A percentile compares a stretch with the other conserved stretches of the same genome.
These are phyloP conservation scores for Ascochyta lentis DNA, from an alignment of 2,329 filamentous ascomycete species.

Conservation along the genomic window DNA sequence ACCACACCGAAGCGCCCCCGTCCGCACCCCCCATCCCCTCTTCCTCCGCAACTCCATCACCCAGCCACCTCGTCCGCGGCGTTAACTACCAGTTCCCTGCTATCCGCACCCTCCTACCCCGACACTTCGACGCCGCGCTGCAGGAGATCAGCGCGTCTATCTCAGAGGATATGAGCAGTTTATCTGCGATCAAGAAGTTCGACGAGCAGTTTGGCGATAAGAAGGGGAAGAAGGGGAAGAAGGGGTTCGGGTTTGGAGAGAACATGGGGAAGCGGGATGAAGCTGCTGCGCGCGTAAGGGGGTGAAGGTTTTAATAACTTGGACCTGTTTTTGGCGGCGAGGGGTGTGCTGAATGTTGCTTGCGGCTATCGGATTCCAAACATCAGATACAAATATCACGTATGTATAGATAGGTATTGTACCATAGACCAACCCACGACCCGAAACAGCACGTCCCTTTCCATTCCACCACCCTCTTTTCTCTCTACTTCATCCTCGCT, in stretches of 20 bases:
- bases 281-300: slow-evolving; percentile 41
- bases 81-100: slow-evolving; percentile 68
- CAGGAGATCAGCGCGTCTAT: slow-evolving; percentile 91
- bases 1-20: slow-evolving; percentile 4
- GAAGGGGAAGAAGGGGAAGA: slow-evolving; percentile 69
- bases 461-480: too few relatives aligned
- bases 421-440: too few relatives aligned
- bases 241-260: slow-evolving; percentile 59
- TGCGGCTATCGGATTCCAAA: too few relatives aligned
- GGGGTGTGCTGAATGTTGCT: too few relatives aligned
- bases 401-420: too few relatives aligned
- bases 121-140: slow-evolving; percentile 86
- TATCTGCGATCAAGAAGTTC: slow-evolving; percentile 89
- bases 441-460: too few relatives aligned
- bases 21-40: not conserved
- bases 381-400: too few relatives aligned
- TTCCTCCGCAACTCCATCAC: slow-evolving; percentile 17
- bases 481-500: too few relatives aligned
- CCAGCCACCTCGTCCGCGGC: slow-evolving; percentile 40
- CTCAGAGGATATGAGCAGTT: slow-evolving; percentile 87
- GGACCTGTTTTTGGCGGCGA: too few relatives aligned
- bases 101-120: slow-evolving; percentile 67
- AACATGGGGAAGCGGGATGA: slow-evolving; percentile 38
- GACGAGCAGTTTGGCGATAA: slow-evolving; percentile 93
- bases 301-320: not conserved